Percentiles rank a stretch among this genome's conserved stretches.
These are phyloP conservation scores for Blastobotrys proliferans DNA, from an alignment of 1,139 yeast species.

Conservation along the genomic window DNA sequence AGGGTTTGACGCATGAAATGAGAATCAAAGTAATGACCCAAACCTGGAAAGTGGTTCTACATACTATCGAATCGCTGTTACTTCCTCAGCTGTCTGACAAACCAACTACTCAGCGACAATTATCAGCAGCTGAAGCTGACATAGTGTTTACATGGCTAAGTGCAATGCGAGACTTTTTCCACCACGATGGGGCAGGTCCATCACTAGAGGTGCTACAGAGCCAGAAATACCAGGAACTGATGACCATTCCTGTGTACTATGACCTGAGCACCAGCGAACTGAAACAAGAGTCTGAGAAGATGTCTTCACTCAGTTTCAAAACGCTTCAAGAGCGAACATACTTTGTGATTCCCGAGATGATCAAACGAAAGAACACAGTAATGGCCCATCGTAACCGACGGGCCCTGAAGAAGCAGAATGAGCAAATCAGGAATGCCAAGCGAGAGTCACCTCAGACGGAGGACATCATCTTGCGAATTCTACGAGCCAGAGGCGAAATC, in stretches of 20 bases:
- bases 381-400: slow-evolving; percentile 68
- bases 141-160: slow-evolving; percentile 70
- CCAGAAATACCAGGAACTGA: slow-evolving; percentile 59
- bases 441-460: slow-evolving; percentile 59
- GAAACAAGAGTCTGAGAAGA: slow-evolving; percentile 55
- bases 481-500: slow-evolving; percentile 43
- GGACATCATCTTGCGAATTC: slow-evolving; percentile 61
- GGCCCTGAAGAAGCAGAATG: slow-evolving; percentile 51
- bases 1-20: slow-evolving; percentile 55
- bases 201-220: slow-evolving; percentile 61
- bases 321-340: slow-evolving; percentile 27
- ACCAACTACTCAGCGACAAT: slow-evolving; percentile 45
- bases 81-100: slow-evolving; percentile 67
- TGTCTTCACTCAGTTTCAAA: slow-evolving; percentile 35
- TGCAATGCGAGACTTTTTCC: slow-evolving; percentile 65
- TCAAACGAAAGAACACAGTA: slow-evolving; percentile 64
- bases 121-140: slow-evolving; percentile 61
- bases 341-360: slow-evolving; percentile 47
- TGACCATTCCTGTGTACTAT: slow-evolving; percentile 64
- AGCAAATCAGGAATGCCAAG: slow-evolving; percentile 50
- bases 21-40: slow-evolving; percentile 67
- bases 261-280: slow-evolving; percentile 52
- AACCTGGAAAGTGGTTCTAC: slow-evolving; percentile 68
- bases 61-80: slow-evolving; percentile 61
- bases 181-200: slow-evolving; percentile 82